Conservation (phyloP, 805 yeast genomes). For the Cyberlindnera maclurae region DNA sequence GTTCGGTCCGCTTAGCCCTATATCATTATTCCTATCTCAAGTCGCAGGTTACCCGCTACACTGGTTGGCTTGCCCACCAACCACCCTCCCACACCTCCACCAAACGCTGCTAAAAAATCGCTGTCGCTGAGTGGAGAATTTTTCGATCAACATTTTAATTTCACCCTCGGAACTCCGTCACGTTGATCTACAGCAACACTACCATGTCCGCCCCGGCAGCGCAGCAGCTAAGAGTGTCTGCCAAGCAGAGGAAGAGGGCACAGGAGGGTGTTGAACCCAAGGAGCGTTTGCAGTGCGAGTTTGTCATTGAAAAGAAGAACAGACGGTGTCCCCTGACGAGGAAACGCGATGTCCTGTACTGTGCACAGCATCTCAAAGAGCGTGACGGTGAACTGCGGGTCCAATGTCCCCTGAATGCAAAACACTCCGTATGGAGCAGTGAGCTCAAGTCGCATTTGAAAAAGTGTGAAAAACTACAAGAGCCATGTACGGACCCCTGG, state of each 20-base stretch:
- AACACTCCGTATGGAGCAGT: constrained; percentile 63
- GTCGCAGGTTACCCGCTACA: too few species aligned
- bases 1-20: too few species aligned
- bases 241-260: not conserved
- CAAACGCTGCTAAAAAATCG: too few species aligned
- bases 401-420: constrained; percentile 71
- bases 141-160: too few species aligned
- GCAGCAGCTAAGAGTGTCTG: not conserved
- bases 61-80: too few species aligned
- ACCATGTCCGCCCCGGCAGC: too few species aligned
- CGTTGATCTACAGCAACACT: too few species aligned
- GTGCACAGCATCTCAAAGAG: constrained; percentile 52
- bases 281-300: constrained; percentile 37
- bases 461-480: constrained; percentile 44
- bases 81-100: too few species aligned
- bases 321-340: constrained; percentile 59
- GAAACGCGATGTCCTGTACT: constrained; percentile 39
- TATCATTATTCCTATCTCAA: too few species aligned
- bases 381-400: constrained; percentile 35
- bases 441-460: constrained; percentile 48
- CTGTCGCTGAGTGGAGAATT: too few species aligned
- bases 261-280: constrained; percentile 1
- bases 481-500: constrained; percentile 38
- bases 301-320: constrained; percentile 39
- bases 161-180: not conserved